Evolutionary conservation across 1,284 basidiomycete genomes (phyloP), one percentile per base, ranked within the genome.

Genomic region (Pseudozyma pruni): DNA sequence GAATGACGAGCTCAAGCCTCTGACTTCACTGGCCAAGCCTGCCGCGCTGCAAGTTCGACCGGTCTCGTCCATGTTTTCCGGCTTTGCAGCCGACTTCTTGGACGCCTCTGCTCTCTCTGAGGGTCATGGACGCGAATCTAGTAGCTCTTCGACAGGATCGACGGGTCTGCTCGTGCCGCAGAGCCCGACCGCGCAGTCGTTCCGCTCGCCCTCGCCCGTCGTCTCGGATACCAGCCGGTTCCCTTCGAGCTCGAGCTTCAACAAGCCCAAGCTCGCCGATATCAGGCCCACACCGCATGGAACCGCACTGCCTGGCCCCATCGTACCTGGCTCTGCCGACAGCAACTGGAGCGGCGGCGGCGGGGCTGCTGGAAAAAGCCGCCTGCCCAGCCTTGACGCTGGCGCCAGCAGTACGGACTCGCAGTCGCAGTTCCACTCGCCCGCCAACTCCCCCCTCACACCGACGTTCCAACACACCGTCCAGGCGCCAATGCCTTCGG

Each of bases 51-150:
- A 64, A 34, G 55, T 77, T 35, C 59, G 75, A 14, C 75, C 75
- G 1, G 60, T 77, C 22, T 67, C 61, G 43, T 75, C 73, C 23
- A 77, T 77, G 66, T 70, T 77, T 40, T 64, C 60, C 13, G 75
- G 75, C 13, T 75, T 76, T 25, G 62, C 63, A 8, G 50, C 72
- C 13, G 72, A 75, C 32, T 61, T 77, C 43, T 41, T 75, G 17
- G 75, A 76, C 31, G 60, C 56, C 19, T 52, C 72, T 13, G 35
- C 68, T 4, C 35, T 76, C 9, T 29, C 63, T 16, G 68, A 69
- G 11, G 54, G 54, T 3, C 62, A 61, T n/a, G 25, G 46, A 9
- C 40, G 46, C 6, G 62, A 66, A 10, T 61, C 61, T 17, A 43
- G 23, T 43, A 43, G 61, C 17, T 61, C 68, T 2, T 51, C 57